Evolutionary conservation across 2,329 filamentous ascomycete species (phyloP).

Genomic region (Phialophora tarda): DNA sequence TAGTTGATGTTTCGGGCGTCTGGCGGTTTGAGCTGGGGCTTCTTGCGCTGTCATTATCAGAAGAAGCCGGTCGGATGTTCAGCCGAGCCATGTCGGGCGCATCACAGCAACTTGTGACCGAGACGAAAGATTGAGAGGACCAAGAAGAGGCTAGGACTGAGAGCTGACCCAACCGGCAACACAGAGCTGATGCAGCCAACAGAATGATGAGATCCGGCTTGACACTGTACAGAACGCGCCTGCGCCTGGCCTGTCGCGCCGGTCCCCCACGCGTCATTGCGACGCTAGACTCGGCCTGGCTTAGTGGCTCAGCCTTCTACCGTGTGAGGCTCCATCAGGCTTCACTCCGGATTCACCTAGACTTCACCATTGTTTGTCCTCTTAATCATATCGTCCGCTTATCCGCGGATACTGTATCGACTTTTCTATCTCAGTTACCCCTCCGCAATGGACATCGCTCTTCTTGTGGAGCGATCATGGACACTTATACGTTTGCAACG

Average conservation of each 20-base stretch:
- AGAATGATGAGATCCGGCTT: neutral
- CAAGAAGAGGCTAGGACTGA: neutral
- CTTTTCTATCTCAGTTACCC: neutral
- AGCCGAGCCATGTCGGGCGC: conserved; percentile 36
- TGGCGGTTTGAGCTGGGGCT: conserved; percentile 23
- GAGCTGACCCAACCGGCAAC: neutral
- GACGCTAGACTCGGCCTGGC: neutral
- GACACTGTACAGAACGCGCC: neutral
- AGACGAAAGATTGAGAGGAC: neutral
- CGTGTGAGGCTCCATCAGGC: neutral
- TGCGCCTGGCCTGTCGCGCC: conserved; percentile 1
- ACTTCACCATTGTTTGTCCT: neutral
- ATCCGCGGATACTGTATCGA: neutral
- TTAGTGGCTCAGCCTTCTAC: conserved; percentile 8
- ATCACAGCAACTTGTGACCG: conserved; percentile 4
- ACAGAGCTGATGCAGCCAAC: neutral
- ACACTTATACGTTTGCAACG: conserved; percentile 93
- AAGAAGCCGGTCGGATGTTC: conserved; percentile 25
- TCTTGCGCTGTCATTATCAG: conserved; percentile 53
- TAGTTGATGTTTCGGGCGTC: conserved; percentile 10
- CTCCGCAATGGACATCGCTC: neutral
- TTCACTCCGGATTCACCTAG: neutral
- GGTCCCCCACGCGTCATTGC: conserved; percentile 2
- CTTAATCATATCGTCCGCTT: neutral
- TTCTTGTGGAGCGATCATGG: conserved; percentile 64